A percentile compares a stretch with the other conserved stretches of the same genome.
Conservation (phyloP, 108 stramenopile species). For the Pseudonitzschia multiseries region DNA sequence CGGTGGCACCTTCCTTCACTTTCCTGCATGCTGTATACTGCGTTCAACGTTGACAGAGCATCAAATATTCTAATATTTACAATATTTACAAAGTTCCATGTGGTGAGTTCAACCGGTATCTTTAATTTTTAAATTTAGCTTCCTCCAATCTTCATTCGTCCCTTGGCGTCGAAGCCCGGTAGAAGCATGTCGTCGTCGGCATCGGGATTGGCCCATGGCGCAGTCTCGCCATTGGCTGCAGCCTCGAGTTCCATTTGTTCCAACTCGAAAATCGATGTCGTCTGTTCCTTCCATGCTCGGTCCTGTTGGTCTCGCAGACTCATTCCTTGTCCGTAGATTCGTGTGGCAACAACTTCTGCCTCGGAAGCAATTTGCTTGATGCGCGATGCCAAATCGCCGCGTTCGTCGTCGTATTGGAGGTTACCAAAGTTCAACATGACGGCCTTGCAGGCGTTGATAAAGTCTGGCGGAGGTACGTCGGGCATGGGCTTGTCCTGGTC, state of each 20-base stretch:
- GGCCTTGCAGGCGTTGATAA: slow-evolving; percentile 88
- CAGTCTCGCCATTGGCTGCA: slow-evolving; percentile 68
- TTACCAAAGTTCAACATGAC: slow-evolving; percentile 90
- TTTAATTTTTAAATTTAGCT: slow-evolving; percentile 10
- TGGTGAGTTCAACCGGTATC: too few species aligned
- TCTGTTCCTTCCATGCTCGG: slow-evolving; percentile 80
- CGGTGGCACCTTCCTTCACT: too few species aligned
- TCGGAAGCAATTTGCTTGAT: slow-evolving; percentile 80
- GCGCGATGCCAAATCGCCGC: slow-evolving; percentile 73
- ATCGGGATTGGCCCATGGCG: slow-evolving; percentile 83
- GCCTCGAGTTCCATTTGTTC: slow-evolving; percentile 88
- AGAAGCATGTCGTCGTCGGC: slow-evolving; percentile 68
- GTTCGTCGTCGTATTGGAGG: slow-evolving; percentile 67
- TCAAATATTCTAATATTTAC: too few species aligned
- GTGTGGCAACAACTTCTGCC: slow-evolving; percentile 86
- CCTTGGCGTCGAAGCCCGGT: slow-evolving; percentile 77
- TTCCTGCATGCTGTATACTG: too few species aligned
- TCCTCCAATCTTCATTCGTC: slow-evolving; percentile 85
- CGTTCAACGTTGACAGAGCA: too few species aligned
- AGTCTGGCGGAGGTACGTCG: slow-evolving; percentile 88
- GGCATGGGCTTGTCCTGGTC: slow-evolving; percentile 83
- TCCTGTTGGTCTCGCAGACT: slow-evolving; percentile 86
- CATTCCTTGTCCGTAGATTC: slow-evolving; percentile 90
- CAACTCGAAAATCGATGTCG: slow-evolving; percentile 89
- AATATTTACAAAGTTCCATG: too few species aligned